Percentiles rank a stretch among this genome's conserved stretches.
These are phyloP conservation scores for Dactylellina drechsleri DNA, from an alignment of 2,329 filamentous ascomycete genomes.

Conservation along the genomic window DNA sequence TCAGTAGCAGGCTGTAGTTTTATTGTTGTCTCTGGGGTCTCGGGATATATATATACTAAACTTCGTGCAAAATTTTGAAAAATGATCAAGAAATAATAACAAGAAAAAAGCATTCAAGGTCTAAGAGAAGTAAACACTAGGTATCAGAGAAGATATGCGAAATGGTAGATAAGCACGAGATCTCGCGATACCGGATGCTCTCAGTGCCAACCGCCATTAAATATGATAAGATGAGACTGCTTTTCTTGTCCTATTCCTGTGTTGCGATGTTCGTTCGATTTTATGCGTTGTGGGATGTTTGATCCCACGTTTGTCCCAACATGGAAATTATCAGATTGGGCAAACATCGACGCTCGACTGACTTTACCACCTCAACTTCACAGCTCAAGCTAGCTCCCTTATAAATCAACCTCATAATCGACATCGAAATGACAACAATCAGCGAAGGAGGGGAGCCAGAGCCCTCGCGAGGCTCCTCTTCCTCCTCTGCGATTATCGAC, in stretches of 20 bases:
- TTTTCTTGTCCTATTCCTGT: not conserved
- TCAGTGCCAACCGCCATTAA: too few species aligned
- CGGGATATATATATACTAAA: too few species aligned
- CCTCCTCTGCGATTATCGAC: slow-evolving; percentile 24
- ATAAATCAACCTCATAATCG: slow-evolving; percentile 18
- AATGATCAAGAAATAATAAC: too few species aligned
- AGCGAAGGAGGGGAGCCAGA: slow-evolving; percentile 44
- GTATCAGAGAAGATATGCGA: too few species aligned
- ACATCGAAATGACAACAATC: slow-evolving; percentile 47
- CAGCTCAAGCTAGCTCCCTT: slow-evolving; percentile 4
- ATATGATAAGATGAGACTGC: too few species aligned
- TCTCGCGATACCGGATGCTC: too few species aligned
- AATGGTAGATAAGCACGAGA: too few species aligned
- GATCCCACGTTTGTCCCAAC: slow-evolving; percentile 10
- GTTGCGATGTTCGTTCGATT: not conserved
- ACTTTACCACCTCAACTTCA: slow-evolving; percentile 26
- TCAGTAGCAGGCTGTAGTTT: too few species aligned
- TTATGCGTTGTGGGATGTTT: not conserved
- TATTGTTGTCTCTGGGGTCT: too few species aligned
- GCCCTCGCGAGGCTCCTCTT: slow-evolving; percentile 21
- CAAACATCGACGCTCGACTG: slow-evolving; percentile 20
- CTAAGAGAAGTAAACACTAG: too few species aligned
- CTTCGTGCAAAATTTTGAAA: too few species aligned
- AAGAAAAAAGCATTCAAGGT: too few species aligned
- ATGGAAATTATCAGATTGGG: slow-evolving; percentile 3